Conservation (phyloP, 371 early-diverging fungal species). For the Syncephalastrum sp. region DNA sequence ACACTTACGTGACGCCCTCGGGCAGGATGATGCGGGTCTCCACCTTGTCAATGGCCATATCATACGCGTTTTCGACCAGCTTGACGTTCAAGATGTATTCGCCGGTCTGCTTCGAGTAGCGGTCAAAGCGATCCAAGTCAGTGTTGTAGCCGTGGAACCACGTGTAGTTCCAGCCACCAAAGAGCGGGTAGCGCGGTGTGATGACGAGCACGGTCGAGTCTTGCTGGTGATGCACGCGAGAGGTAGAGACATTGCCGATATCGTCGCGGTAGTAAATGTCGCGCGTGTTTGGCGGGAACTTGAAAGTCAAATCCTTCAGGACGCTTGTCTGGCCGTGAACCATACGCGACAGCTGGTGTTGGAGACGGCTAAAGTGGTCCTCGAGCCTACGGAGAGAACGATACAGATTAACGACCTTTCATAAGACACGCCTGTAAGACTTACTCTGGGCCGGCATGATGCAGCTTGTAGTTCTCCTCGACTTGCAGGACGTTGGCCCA, state of each 20-base stretch:
- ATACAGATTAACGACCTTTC: neutral
- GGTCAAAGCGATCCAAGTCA: conserved; percentile 57
- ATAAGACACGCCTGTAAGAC: conserved; percentile 6
- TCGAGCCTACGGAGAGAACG: conserved; percentile 53
- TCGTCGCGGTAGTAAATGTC: conserved; percentile 90
- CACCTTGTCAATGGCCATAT: conserved; percentile 66
- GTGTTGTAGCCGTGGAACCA: conserved; percentile 93
- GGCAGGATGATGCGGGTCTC: conserved; percentile 81
- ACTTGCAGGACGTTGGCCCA: conserved; percentile 83
- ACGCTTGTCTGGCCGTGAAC: conserved; percentile 60
- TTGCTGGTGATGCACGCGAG: conserved; percentile 56
- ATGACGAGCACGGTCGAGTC: conserved; percentile 64
- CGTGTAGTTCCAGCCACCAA: conserved; percentile 95
- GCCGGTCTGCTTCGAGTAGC: conserved; percentile 40
- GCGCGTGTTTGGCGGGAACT: conserved; percentile 66
- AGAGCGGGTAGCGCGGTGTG: conserved; percentile 88
- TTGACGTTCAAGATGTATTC: conserved; percentile 68
- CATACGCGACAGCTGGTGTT: conserved; percentile 52
- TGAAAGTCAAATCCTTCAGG: conserved; percentile 50
- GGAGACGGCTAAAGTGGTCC: conserved; percentile 73
- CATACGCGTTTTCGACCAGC: conserved; percentile 64
- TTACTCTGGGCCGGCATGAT: conserved; percentile 81
- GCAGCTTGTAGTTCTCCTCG: conserved; percentile 82
- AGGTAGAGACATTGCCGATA: conserved; percentile 97
- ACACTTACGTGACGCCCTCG: conserved; percentile 84